Evolutionary conservation across 495 filamentous ascomycete species (phyloP).

Genomic region (Melanomma pulvis-pyrius): DNA sequence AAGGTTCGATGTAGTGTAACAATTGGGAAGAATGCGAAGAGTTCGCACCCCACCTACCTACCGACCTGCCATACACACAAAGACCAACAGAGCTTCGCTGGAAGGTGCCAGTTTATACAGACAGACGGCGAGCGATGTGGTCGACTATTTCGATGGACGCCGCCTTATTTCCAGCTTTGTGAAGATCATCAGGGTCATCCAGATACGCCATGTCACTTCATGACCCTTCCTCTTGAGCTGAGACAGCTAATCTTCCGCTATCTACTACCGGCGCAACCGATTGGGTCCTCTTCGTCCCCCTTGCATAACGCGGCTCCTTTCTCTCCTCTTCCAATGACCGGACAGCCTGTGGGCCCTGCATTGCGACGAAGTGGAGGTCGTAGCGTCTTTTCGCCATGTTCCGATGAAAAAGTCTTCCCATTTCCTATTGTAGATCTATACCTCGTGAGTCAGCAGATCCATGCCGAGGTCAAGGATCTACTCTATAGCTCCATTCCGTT

Average conservation of each 20-base stretch:
- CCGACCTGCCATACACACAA: slow-evolving; percentile 30
- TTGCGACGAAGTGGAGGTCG: too few species aligned
- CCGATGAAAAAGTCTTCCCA: slow-evolving; percentile 3
- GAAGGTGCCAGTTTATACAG: slow-evolving; percentile 30
- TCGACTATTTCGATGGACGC: slow-evolving; percentile 35
- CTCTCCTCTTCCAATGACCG: background rate
- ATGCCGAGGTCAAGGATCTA: slow-evolving; percentile 29
- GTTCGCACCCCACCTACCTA: slow-evolving; percentile 11
- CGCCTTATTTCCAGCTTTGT: slow-evolving; percentile 32
- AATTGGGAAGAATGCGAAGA: slow-evolving; percentile 20
- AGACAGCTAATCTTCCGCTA: slow-evolving; percentile 31
- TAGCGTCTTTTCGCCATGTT: too few species aligned
- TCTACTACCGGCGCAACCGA: slow-evolving; percentile 29
- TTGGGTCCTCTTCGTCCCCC: slow-evolving; percentile 27
- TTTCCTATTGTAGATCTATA: slow-evolving; percentile 14
- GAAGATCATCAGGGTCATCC: slow-evolving; percentile 31
- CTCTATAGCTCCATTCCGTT: slow-evolving; percentile 31
- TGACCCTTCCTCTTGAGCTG: slow-evolving; percentile 33
- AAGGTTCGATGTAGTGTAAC: slow-evolving; percentile 14
- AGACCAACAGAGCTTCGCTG: slow-evolving; percentile 26
- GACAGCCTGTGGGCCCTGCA: background rate
- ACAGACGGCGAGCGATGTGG: slow-evolving; percentile 22
- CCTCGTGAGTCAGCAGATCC: slow-evolving; percentile 26
- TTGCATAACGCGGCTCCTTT: slow-evolving; percentile 7
- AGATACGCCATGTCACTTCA: slow-evolving; percentile 33